Base-by-base conservation (phyloP, 352 stramenopile species). In the Phytophthora colocasiae region DNA sequence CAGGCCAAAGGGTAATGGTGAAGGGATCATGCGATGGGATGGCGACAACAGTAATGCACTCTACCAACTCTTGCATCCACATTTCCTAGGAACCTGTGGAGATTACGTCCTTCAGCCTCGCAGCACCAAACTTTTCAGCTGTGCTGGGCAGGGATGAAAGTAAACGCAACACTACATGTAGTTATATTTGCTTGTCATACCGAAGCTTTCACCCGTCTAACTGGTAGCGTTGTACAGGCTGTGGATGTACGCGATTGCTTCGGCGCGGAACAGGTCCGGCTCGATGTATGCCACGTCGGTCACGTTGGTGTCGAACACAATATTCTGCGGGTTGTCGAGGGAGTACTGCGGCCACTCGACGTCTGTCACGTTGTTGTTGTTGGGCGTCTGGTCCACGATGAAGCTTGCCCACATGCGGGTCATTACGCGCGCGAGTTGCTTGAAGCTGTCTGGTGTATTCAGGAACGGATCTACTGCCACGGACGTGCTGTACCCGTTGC, bases 321-420 rank as follows among this genome's bases (percentile, higher is more conserved):
- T 69, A 17, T 66, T 69, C 48, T 70, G 17, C 9, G 63, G n/a
- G 52, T 66, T 10, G 17, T 71, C 53, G 10, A 14, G 15, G 2
- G 52, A 54, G 53, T 77, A 77, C 49, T 60, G 36, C 2, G 64
- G 69, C 64, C 69, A 77, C 24, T 67, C 31, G 3, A 77, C 11
- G 2, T 14, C 44, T 15, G 62, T 71, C 10, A 55, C 58, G 17
- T 44, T 48, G 31, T 65, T 65, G 4, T 50, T 6, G 58, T 70
- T 71, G 6, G 64, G 58, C 8, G 22, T 67, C 36, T 61, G 12
- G 32, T 67, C 10, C 19, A 67, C 69, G 27, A 77, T 67, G 58
- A 77, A 73, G 39, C 64, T 73, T 15, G 52, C 26, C 69, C 69
- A 77, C 58, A 71, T 77, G n/a, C 69, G 58, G 7, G 63, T 51